A percentile compares a stretch with the other conserved stretches of the same genome.
Conservation (phyloP, 495 filamentous ascomycete genomes). For the Podospora sp. region DNA sequence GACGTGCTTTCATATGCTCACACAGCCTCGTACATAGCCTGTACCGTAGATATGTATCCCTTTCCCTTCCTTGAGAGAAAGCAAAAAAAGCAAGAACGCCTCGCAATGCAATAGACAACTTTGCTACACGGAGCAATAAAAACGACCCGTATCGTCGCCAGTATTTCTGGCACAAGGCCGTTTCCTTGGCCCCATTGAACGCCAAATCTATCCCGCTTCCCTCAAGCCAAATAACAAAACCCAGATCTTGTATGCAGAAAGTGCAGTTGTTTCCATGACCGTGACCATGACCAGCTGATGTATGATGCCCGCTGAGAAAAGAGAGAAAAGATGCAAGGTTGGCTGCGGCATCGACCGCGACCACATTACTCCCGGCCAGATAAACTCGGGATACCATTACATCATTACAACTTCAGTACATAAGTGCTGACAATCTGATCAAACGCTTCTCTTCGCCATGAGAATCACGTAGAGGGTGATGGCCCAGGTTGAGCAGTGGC, state of each 20-base stretch:
- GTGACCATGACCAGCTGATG: background rate
- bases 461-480: background rate
- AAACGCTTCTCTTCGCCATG: background rate
- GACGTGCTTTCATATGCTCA: background rate
- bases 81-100: background rate
- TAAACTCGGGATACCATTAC: constrained; percentile 13
- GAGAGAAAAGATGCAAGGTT: background rate
- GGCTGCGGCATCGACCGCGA: background rate
- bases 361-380: background rate
- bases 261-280: background rate
- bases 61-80: background rate
- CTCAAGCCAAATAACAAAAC: constrained; percentile 1
- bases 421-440: background rate
- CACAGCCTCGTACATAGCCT: background rate
- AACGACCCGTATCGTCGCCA: background rate
- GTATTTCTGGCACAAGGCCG: background rate
- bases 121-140: background rate
- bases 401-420: constrained; percentile 17
- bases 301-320: background rate
- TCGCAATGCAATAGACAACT: background rate
- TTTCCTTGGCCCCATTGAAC: background rate
- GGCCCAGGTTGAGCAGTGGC: background rate
- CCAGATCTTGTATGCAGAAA: background rate
- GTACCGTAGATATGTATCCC: background rate
- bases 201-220: background rate